A percentile compares a stretch with the other conserved stretches of the same genome.
Evolutionary conservation across 2,329 filamentous ascomycete species (phyloP).

Genomic region (Neofusicoccum kwambonambiense): DNA sequence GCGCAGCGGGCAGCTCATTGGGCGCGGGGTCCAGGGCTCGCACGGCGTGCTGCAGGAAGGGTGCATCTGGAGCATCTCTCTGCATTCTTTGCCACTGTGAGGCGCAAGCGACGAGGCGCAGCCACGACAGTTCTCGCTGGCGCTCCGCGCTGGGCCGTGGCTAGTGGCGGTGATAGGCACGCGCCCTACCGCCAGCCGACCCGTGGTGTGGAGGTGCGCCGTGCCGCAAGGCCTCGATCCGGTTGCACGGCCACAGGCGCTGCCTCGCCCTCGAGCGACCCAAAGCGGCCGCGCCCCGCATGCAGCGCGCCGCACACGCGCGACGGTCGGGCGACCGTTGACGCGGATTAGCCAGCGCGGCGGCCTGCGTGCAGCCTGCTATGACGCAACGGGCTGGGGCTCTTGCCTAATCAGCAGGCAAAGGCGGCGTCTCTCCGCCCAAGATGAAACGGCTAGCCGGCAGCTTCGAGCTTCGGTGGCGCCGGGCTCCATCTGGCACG

Average conservation of each 20-base stretch:
- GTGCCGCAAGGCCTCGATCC: neutral
- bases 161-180: neutral
- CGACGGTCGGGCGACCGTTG: neutral
- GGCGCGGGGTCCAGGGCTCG: neutral
- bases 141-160: neutral
- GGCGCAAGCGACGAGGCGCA: conserved; percentile 8
- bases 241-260: conserved; percentile 12
- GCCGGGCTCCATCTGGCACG: neutral
- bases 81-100: neutral
- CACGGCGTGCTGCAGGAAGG: neutral
- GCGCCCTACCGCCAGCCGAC: neutral
- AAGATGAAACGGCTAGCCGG: conserved; percentile 11
- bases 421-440: neutral
- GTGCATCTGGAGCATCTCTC: neutral
- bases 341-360: neutral
- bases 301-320: neutral
- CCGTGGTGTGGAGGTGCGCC: conserved; percentile 8
- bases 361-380: neutral
- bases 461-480: neutral
- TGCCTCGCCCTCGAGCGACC: too few species aligned
- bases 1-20: neutral
- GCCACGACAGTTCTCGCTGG: too few species aligned
- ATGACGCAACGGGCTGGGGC: conserved; percentile 8
- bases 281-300: neutral
- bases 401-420: conserved; percentile 9